phyloP scores from a whole-genome alignment of 1,139 yeast genomes.

The Eremothecium sinecaudum region DNA sequence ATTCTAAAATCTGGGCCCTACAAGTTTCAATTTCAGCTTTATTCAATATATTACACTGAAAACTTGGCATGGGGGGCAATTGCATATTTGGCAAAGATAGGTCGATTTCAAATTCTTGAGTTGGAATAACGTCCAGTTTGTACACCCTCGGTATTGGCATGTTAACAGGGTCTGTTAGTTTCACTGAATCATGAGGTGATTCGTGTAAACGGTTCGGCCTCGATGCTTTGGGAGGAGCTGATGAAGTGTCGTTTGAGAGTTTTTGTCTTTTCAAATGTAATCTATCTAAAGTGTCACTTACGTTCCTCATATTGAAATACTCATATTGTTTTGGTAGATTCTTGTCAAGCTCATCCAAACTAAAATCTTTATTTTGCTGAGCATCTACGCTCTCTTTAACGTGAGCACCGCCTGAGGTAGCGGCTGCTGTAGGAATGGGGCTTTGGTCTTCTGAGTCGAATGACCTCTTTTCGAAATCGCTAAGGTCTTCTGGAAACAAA shows the following conservation, averaged over 20 bases:
- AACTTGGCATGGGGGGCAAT: slow-evolving; percentile 18
- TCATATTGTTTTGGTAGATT: slow-evolving; percentile 12
- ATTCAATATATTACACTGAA: slow-evolving; percentile 14
- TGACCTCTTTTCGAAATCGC: neutral
- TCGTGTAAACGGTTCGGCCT: neutral
- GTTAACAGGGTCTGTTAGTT: slow-evolving; percentile 22
- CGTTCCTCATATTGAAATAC: slow-evolving; percentile 22
- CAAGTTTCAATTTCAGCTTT: slow-evolving; percentile 15
- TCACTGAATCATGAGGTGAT: slow-evolving; percentile 10
- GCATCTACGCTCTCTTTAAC: neutral
- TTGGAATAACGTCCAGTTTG: slow-evolving; percentile 14
- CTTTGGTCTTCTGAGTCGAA: neutral
- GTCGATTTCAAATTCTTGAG: slow-evolving; percentile 15
- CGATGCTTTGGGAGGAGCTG: neutral
- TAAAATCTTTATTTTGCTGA: slow-evolving; percentile 5
- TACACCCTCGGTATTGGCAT: slow-evolving; percentile 21
- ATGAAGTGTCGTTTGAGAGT: slow-evolving; percentile 3
- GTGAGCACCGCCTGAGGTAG: neutral
- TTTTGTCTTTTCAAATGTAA: slow-evolving; percentile 16
- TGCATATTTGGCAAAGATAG: slow-evolving; percentile 9
- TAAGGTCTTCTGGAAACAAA: neutral
- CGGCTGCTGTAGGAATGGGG: neutral
- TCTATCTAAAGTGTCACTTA: slow-evolving; percentile 11
- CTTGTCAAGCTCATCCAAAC: slow-evolving; percentile 11
- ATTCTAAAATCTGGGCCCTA: slow-evolving; percentile 14